Base-by-base conservation (phyloP, 208 protist genomes). In the Porcisia deanei region DNA sequence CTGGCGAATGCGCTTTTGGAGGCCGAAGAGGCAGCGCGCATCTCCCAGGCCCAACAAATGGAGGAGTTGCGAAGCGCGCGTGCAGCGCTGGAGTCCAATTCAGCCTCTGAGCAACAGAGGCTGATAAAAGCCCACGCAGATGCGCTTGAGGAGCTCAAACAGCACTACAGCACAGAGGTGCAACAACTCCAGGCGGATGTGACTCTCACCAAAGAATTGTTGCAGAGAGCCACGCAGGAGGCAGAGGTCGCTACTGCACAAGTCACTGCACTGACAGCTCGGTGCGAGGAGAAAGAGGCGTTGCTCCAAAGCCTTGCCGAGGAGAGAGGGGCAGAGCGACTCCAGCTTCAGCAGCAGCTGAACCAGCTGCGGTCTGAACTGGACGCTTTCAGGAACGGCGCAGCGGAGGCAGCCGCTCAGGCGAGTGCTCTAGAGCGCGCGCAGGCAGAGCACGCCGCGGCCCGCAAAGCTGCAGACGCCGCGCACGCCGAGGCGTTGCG, bases 291-390 rank as follows among this genome's bases (percentile, higher is more conserved):
- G 45, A 22, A 71, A 20, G 71, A 83, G 60, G 41, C 37, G 12
- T 52, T 77, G 41, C 59, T 76, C 5, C 73, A 34, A 59, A 47
- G 9, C 5, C 73, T 55, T 4, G 22, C 76, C 16, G 65, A 84
- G 45, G 71, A 80, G 49, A 69, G 79, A 5, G 70, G 78, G 25
- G 39, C 10, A 7, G 61, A 79, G 65, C 67, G 84, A 20, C 76
- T 67, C 1, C 75, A 88, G 53, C 37, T 82, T 60, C 71, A 83
- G 43, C 83, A 76, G 14, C 52, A 82, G 39, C 74, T 86, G 1
- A 73, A 73, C 3, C 61, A 80, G 66, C 71, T 82, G 41, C 49
- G 59, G n/a, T 53, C 14, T 6, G 68, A 88, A 43, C 54, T 85
- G 12, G 76, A 80, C 1, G 70, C 67, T 7, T 52, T 52, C 53